These are phyloP conservation scores for Suillus tomentosus DNA, from an alignment of 768 basidiomycete species.

Conservation along the genomic window DNA sequence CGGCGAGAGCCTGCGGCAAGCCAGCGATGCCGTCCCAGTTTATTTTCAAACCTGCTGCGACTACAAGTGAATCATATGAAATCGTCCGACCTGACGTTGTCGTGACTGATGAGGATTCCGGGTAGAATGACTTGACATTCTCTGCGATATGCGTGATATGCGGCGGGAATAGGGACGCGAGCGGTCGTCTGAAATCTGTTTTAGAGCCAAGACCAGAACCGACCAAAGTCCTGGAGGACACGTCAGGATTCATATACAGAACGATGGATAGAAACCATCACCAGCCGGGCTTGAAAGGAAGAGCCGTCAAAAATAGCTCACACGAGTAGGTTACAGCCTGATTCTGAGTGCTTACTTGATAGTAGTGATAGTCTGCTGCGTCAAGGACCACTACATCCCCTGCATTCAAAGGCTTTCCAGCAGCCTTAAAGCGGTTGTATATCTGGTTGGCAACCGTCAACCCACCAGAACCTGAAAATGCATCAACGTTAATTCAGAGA, in stretches of 20 bases:
- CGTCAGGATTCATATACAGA: background rate
- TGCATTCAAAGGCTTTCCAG: slow-evolving; percentile 63
- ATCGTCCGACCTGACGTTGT: slow-evolving; percentile 70
- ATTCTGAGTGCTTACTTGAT: slow-evolving; percentile 58
- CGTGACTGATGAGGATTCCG: slow-evolving; percentile 69
- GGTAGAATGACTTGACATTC: slow-evolving; percentile 74
- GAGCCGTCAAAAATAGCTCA: slow-evolving; percentile 1
- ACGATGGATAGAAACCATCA: slow-evolving; percentile 33
- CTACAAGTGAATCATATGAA: slow-evolving; percentile 83
- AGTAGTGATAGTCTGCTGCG: slow-evolving; percentile 78
- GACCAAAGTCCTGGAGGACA: slow-evolving; percentile 74
- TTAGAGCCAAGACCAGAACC: slow-evolving; percentile 84
- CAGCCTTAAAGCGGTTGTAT: slow-evolving; percentile 72
- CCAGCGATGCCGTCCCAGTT: slow-evolving; percentile 81
- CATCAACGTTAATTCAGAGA: slow-evolving; percentile 6
- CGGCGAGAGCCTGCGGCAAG: slow-evolving; percentile 74
- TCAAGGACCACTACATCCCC: slow-evolving; percentile 90
- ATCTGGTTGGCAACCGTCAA: slow-evolving; percentile 87
- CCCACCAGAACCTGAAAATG: slow-evolving; percentile 70
- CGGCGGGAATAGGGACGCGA: slow-evolving; percentile 71
- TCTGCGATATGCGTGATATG: slow-evolving; percentile 73
- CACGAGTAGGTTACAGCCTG: background rate
- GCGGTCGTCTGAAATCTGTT: slow-evolving; percentile 61
- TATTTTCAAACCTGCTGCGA: slow-evolving; percentile 86
- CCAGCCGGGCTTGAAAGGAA: slow-evolving; percentile 78